Percentiles rank a stretch among this genome's conserved stretches.
These are phyloP conservation scores for Piper betle DNA, from an alignment of 164 flowering plant genomes.

Conservation along the genomic window DNA sequence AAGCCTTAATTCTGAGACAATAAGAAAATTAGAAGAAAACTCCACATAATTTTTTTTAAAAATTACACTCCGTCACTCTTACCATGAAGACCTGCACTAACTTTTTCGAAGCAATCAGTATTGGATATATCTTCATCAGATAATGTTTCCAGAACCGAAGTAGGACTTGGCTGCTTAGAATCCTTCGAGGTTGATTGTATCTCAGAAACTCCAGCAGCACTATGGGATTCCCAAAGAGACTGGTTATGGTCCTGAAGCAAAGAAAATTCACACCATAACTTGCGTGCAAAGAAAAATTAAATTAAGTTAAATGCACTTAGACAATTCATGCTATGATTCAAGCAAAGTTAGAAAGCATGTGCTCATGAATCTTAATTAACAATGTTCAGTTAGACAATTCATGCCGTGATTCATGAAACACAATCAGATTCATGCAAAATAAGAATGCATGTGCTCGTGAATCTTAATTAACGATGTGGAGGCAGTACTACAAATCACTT, in stretches of 20 bases:
- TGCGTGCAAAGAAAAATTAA: no score
- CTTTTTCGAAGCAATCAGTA: conserved; percentile 68
- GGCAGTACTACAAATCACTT: no score
- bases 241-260: conserved; percentile 26
- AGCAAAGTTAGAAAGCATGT: no score
- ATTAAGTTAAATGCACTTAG: no score
- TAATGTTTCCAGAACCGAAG: conserved; percentile 64
- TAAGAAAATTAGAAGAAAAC: background rate
- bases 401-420: no score
- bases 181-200: conserved; percentile 50
- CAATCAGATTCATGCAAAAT: no score
- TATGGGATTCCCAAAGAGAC: conserved; percentile 14
- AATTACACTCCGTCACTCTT: background rate
- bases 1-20: conserved; percentile 23
- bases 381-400: no score
- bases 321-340: no score
- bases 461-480: no score
- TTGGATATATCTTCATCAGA: conserved; percentile 52
- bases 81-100: conserved; percentile 80
- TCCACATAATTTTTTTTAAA: background rate
- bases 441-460: no score
- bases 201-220: conserved; percentile 26
- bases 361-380: no score
- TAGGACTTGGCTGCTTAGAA: conserved; percentile 69
- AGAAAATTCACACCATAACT: background rate